phyloP scores from a whole-genome alignment of 495 filamentous ascomycete genomes.

The Podospora pseudoanserina region DNA sequence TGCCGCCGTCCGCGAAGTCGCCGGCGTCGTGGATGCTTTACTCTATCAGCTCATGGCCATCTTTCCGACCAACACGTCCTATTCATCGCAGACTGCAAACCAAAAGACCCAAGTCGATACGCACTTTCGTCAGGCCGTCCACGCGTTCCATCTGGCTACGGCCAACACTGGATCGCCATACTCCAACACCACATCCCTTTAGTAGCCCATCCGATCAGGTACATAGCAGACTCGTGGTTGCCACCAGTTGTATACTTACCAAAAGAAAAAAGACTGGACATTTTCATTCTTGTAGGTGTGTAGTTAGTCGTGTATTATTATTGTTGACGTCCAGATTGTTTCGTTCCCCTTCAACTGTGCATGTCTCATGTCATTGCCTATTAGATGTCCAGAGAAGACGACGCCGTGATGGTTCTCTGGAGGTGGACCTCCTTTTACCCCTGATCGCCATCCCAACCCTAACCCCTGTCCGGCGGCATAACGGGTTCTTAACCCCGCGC shows the following conservation, averaged over 20 bases:
- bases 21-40: constrained; percentile 19
- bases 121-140: constrained; percentile 22
- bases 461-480: constrained; percentile 2
- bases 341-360: too few species aligned
- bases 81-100: constrained; percentile 22
- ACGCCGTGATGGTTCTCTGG: too few species aligned
- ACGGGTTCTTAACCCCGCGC: constrained; percentile 10
- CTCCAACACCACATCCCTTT: constrained; percentile 22
- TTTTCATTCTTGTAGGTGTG: background rate
- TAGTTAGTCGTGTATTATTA: background rate
- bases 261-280: background rate
- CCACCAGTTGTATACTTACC: too few species aligned
- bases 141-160: constrained; percentile 23
- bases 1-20: constrained; percentile 18
- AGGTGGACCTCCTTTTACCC: background rate
- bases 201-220: background rate
- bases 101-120: constrained; percentile 25
- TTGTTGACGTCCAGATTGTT: background rate
- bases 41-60: constrained; percentile 23
- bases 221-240: too few species aligned
- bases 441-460: background rate
- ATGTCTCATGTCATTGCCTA: too few species aligned
- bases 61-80: constrained; percentile 19
- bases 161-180: constrained; percentile 24
- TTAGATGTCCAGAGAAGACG: too few species aligned